Evolutionary conservation across 2,329 filamentous ascomycete species (phyloP).

Genomic region (Helminthosporium solani): DNA sequence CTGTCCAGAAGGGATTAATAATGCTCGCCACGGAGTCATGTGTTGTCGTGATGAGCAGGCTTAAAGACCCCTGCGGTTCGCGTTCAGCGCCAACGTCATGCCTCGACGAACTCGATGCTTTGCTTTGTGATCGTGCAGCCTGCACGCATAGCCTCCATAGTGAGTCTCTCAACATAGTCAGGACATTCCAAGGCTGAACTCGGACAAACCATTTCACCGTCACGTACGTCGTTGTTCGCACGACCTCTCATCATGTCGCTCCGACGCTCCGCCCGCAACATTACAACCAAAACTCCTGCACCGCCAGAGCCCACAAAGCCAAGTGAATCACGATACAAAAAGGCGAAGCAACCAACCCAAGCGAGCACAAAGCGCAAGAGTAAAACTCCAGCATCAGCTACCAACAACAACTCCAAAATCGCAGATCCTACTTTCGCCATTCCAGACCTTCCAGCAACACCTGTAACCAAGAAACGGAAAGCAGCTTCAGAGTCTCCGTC

Average conservation of each 20-base stretch:
- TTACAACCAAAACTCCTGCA: conserved; percentile 26
- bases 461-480: conserved; percentile 33
- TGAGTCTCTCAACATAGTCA: neutral
- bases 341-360: conserved; percentile 10
- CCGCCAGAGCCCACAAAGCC: conserved; percentile 16
- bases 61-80: neutral
- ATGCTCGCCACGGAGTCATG: conserved; percentile 11
- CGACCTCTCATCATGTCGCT: conserved; percentile 48
- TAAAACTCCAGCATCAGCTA: conserved; percentile 8
- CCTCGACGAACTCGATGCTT: neutral
- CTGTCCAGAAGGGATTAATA: conserved; percentile 2
- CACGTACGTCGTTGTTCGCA: neutral
- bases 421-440: conserved; percentile 13
- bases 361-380: conserved; percentile 29
- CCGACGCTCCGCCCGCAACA: conserved; percentile 54
- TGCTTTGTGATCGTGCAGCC: neutral
- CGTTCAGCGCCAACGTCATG: neutral
- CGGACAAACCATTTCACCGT: neutral
- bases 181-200: neutral
- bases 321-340: conserved; percentile 14
- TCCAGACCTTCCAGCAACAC: conserved; percentile 28
- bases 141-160: neutral
- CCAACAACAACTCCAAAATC: conserved; percentile 1
- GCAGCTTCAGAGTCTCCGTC: conserved; percentile 13
- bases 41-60: conserved; percentile 4